phyloP scores from a whole-genome alignment of 2,329 filamentous ascomycete genomes.

The Acrocalymma vagum region DNA sequence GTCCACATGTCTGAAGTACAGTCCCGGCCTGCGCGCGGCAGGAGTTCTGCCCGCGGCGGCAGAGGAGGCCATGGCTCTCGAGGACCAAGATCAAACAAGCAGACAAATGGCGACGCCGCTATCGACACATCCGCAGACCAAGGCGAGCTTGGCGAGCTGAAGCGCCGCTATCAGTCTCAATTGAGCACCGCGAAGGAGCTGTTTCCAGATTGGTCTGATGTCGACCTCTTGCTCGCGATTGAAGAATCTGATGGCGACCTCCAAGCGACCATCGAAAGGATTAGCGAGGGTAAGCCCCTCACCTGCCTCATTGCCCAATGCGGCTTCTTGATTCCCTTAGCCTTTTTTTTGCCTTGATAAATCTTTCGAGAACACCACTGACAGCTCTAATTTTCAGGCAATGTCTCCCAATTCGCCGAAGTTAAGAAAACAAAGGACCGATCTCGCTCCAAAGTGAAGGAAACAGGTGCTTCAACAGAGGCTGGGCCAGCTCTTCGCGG shows the following conservation, averaged over 20 bases:
- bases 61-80: conserved; percentile 72
- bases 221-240: conserved; percentile 91
- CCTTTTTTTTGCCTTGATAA: not conserved
- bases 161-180: conserved; percentile 85
- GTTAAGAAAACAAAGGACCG: conserved; percentile 81
- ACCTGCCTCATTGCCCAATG: conserved; percentile 4
- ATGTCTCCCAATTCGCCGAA: conserved; percentile 84
- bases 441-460: conserved; percentile 76
- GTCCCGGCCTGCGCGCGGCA: conserved; percentile 86
- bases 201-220: conserved; percentile 94
- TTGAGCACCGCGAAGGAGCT: conserved; percentile 87
- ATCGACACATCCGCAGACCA: conserved; percentile 77
- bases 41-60: conserved; percentile 88
- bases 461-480: conserved; percentile 62
- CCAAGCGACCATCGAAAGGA: conserved; percentile 77
- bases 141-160: conserved; percentile 89
- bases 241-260: conserved; percentile 85
- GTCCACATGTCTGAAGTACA: conserved; percentile 91
- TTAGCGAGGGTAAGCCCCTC: conserved; percentile 73
- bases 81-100: conserved; percentile 54
- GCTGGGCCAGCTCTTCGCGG: conserved; percentile 46
- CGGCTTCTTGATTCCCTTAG: too few species aligned
- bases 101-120: conserved; percentile 75
- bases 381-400: conserved; percentile 62
- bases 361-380: conserved; percentile 13